Conservation (phyloP, 345 rosid species). For the Euphorbia tirucalli region DNA sequence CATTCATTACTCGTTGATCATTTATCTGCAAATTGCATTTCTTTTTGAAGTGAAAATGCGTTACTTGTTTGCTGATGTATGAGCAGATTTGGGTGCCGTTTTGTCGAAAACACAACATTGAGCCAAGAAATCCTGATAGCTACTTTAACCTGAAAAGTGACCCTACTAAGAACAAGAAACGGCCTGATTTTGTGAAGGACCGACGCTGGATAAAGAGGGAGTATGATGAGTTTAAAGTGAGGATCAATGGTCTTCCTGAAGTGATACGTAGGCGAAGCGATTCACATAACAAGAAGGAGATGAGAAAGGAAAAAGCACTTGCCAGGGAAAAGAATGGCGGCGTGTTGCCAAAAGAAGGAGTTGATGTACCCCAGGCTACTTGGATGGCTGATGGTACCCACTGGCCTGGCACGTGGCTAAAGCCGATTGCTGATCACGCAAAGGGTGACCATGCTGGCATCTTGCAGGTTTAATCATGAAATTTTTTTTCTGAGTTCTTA, state of each 20-base stretch:
- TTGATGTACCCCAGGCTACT: conserved; percentile 56
- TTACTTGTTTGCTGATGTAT: not conserved
- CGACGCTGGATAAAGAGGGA: conserved; percentile 97
- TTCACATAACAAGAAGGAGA: conserved; percentile 56
- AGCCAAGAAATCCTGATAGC: conserved; percentile 90
- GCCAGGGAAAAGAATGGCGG: conserved; percentile 66
- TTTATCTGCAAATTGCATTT: not conserved
- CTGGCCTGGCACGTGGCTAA: conserved; percentile 94
- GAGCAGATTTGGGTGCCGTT: conserved; percentile 79
- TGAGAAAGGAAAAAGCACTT: conserved; percentile 48
- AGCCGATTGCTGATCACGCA: conserved; percentile 57
- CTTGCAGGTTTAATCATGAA: conserved; percentile 38
- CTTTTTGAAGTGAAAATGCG: not conserved
- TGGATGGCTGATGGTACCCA: conserved; percentile 99
- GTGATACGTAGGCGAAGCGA: conserved; percentile 64
- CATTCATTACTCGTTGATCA: not conserved
- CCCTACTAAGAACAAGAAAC: conserved; percentile 80
- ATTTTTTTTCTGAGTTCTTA: too few species aligned
- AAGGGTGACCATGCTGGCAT: conserved; percentile 96
- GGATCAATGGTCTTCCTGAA: conserved; percentile 87
- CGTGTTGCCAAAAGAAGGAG: conserved; percentile 43
- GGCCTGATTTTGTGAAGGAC: conserved; percentile 81
- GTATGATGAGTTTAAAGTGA: conserved; percentile 92
- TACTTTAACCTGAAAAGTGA: conserved; percentile 71
- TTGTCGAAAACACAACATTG: conserved; percentile 86